Conservation (phyloP, 257 asterid genomes). For the Plantago ovata region DNA sequence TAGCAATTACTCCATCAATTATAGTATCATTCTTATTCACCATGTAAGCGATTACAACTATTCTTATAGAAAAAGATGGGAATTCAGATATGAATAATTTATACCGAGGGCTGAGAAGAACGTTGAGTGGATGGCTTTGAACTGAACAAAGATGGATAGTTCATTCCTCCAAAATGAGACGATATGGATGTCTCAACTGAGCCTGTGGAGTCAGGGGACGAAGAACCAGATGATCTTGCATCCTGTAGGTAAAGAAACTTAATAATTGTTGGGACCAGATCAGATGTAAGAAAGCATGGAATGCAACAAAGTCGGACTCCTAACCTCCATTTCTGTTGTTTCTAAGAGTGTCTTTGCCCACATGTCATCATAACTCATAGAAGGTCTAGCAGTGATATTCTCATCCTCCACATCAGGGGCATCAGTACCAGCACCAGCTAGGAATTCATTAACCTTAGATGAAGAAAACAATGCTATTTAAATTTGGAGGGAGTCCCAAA, state of each 20-base stretch:
- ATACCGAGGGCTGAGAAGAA: constrained; percentile 68
- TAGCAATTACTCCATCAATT: no score
- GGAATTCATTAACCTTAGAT: constrained; percentile 87
- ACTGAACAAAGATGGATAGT: constrained; percentile 93
- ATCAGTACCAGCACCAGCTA: constrained; percentile 99
- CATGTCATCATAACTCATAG: constrained; percentile 98
- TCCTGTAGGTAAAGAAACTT: constrained; percentile 45
- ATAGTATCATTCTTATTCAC: not conserved
- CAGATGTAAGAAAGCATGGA: constrained; percentile 18
- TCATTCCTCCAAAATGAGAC: constrained; percentile 98
- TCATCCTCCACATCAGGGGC: constrained; percentile 99
- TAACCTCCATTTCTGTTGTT: constrained; percentile 83
- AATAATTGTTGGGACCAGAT: constrained; percentile 8
- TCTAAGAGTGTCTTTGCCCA: constrained; percentile 99
- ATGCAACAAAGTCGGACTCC: constrained; percentile 21
- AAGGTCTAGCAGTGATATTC: constrained; percentile 80
- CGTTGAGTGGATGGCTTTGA: constrained; percentile 76
- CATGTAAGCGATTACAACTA: not conserved
- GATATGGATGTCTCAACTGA: constrained; percentile 97
- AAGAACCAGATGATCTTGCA: constrained; percentile 92
- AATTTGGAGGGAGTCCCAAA: not conserved
- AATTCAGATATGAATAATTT: constrained; percentile 13
- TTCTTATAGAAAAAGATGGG: constrained; percentile 13
- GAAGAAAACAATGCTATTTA: not conserved
- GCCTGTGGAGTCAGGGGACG: constrained; percentile 94